Evolutionary conservation across 345 rosid genomes (phyloP).

Genomic region (Fremontodendron californicum): DNA sequence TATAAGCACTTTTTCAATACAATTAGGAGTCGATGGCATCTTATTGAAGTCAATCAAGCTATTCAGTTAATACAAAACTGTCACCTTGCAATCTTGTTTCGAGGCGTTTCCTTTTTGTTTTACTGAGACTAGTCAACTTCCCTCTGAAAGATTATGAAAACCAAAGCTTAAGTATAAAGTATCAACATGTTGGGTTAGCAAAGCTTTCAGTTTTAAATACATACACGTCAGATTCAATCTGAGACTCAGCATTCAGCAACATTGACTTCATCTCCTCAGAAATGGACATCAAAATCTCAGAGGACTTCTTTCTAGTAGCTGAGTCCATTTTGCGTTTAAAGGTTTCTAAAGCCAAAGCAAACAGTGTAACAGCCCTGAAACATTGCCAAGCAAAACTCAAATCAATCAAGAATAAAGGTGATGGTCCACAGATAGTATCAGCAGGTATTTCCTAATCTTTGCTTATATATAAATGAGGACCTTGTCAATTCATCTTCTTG

Average conservation of each 20-base stretch:
- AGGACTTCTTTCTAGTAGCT: conserved; percentile 63
- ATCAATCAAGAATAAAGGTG: conserved; percentile 17
- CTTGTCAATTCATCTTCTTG: conserved; percentile 71
- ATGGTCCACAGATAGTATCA: conserved; percentile 7
- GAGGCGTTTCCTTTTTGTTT: conserved; percentile 65
- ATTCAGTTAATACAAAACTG: conserved; percentile 5
- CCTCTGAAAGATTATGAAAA: conserved; percentile 44
- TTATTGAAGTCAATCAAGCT: background rate
- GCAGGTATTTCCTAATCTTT: background rate
- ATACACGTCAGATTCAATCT: conserved; percentile 68
- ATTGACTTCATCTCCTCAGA: conserved; percentile 59
- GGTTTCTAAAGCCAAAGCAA: conserved; percentile 65
- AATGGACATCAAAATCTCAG: conserved; percentile 66
- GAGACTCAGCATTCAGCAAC: conserved; percentile 62
- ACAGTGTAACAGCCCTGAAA: conserved; percentile 62
- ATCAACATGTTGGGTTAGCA: conserved; percentile 16
- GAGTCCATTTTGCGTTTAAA: conserved; percentile 60
- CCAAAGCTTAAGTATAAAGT: conserved; percentile 14
- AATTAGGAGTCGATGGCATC: background rate
- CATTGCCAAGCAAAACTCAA: conserved; percentile 27
- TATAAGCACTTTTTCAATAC: background rate
- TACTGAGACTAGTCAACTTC: conserved; percentile 53
- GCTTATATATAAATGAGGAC: conserved; percentile 33
- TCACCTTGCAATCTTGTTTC: conserved; percentile 77
- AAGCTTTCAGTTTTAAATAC: conserved; percentile 27